phyloP scores from a whole-genome alignment of 768 basidiomycete species.

The Glaciozyma antarctica region DNA sequence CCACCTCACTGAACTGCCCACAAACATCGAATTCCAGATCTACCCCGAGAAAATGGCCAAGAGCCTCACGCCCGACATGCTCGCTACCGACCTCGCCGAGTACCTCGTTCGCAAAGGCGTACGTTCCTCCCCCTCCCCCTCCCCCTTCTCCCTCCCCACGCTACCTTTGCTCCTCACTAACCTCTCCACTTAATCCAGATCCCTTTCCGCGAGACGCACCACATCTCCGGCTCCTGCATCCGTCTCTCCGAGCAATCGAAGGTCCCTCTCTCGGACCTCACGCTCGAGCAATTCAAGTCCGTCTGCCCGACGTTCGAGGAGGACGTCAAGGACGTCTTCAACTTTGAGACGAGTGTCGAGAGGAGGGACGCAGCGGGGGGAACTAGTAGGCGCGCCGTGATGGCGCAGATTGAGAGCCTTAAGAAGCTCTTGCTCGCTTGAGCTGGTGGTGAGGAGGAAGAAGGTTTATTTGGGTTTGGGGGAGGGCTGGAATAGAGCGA shows the following conservation, averaged over 20 bases:
- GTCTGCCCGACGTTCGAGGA: conserved; percentile 68
- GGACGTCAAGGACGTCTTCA: conserved; percentile 74
- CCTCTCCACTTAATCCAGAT: conserved; percentile 48
- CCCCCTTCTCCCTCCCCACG: background rate
- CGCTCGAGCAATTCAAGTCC: conserved; percentile 64
- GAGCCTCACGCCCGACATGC: conserved; percentile 91
- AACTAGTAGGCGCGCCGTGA: conserved; percentile 70
- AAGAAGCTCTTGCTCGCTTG: conserved; percentile 47
- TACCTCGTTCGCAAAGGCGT: conserved; percentile 98
- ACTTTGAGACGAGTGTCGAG: conserved; percentile 94
- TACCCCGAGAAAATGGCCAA: conserved; percentile 79
- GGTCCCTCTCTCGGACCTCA: conserved; percentile 71
- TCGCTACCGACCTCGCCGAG: conserved; percentile 97
- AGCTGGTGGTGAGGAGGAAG: no score
- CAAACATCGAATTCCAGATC: conserved; percentile 48
- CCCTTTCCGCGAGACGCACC: conserved; percentile 97
- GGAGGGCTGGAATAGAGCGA: no score
- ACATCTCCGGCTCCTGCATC: conserved; percentile 92
- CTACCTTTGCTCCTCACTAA: no score
- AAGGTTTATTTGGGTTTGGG: no score
- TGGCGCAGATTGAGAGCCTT: conserved; percentile 71
- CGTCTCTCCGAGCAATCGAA: conserved; percentile 78
- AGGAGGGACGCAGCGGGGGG: conserved; percentile 85
- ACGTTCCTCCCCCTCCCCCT: conserved; percentile 38
- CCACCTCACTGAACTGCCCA: background rate